Percentiles rank a stretch among this genome's conserved stretches.
These are phyloP conservation scores for Brassica carinata DNA, from an alignment of 345 rosid species.

Conservation along the genomic window DNA sequence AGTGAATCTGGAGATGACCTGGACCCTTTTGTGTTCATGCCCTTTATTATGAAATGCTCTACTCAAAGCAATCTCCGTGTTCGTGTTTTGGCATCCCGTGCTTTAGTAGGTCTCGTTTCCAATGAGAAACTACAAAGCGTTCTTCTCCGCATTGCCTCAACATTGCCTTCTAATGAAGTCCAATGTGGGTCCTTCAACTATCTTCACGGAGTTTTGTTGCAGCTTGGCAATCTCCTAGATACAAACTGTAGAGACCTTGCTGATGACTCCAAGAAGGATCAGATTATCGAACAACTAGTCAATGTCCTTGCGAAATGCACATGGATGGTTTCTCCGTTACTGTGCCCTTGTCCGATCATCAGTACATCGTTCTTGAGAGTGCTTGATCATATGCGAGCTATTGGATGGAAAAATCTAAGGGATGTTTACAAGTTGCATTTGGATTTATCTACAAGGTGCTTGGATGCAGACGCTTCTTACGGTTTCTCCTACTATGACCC, in stretches of 20 bases:
- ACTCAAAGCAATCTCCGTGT: slow-evolving; percentile 81
- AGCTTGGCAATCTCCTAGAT: slow-evolving; percentile 76
- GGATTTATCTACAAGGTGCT: slow-evolving; percentile 65
- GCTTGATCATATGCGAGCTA: slow-evolving; percentile 76
- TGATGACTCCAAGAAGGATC: slow-evolving; percentile 75
- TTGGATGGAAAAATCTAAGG: slow-evolving; percentile 51
- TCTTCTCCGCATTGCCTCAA: slow-evolving; percentile 65
- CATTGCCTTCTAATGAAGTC: slow-evolving; percentile 53
- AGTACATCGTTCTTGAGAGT: slow-evolving; percentile 73
- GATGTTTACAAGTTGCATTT: slow-evolving; percentile 56
- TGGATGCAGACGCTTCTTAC: slow-evolving; percentile 62
- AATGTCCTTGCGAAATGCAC: slow-evolving; percentile 54
- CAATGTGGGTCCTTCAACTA: slow-evolving; percentile 56
- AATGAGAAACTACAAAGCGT: slow-evolving; percentile 78
- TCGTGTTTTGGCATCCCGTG: slow-evolving; percentile 92
- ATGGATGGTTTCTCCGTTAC: slow-evolving; percentile 75
- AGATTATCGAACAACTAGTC: slow-evolving; percentile 66
- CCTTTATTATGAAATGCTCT: slow-evolving; percentile 88
- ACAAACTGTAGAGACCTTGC: slow-evolving; percentile 76
- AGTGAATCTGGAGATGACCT: slow-evolving; percentile 86
- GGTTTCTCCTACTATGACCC: slow-evolving; percentile 75
- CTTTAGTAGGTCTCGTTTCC: slow-evolving; percentile 86
- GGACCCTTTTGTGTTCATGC: slow-evolving; percentile 93
- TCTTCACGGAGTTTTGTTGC: slow-evolving; percentile 84
- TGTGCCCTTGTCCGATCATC: slow-evolving; percentile 83